A percentile compares a stretch with the other conserved stretches of the same genome.
Conservation (phyloP, 1,284 basidiomycete species). For the Cryptococcus sp. region DNA sequence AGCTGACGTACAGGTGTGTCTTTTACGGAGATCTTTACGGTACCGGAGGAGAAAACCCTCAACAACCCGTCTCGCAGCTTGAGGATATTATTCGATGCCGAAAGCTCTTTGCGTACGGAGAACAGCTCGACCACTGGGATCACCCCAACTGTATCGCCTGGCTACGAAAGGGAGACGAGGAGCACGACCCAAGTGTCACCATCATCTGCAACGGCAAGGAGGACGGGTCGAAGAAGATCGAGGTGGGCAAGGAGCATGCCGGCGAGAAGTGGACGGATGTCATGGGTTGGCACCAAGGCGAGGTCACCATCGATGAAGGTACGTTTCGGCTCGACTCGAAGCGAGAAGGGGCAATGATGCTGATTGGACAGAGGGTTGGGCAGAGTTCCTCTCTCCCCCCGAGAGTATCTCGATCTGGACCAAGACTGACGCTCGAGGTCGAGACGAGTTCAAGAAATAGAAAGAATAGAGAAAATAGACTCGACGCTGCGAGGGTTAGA, state of each 20-base stretch:
- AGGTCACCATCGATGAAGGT: constrained; percentile 52
- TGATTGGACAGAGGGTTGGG: constrained; percentile 54
- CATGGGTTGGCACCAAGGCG: constrained; percentile 54
- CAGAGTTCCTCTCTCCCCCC: constrained; percentile 50
- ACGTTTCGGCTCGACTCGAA: no score
- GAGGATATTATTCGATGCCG: constrained; percentile 52
- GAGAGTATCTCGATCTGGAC: constrained; percentile 53
- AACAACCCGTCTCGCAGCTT: constrained; percentile 48
- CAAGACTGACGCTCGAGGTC: constrained; percentile 49
- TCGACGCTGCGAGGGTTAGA: no score
- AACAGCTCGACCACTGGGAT: constrained; percentile 51
- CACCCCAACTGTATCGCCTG: constrained; percentile 52
- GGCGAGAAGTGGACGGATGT: constrained; percentile 56
- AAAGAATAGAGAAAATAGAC: no score
- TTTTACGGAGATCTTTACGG: constrained; percentile 82
- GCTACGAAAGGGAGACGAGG: constrained; percentile 52
- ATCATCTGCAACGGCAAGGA: constrained; percentile 46
- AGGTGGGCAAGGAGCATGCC: constrained; percentile 52
- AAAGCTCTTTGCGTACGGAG: constrained; percentile 54
- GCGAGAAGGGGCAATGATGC: no score
- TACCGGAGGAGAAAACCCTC: constrained; percentile 51
- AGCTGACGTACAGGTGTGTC: constrained; percentile 57
- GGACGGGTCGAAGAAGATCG: constrained; percentile 49
- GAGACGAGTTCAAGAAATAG: constrained; percentile 48
- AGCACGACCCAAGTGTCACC: constrained; percentile 51